phyloP scores from a whole-genome alignment of 169 alveolate genomes.

The Perkinsus olseni region DNA sequence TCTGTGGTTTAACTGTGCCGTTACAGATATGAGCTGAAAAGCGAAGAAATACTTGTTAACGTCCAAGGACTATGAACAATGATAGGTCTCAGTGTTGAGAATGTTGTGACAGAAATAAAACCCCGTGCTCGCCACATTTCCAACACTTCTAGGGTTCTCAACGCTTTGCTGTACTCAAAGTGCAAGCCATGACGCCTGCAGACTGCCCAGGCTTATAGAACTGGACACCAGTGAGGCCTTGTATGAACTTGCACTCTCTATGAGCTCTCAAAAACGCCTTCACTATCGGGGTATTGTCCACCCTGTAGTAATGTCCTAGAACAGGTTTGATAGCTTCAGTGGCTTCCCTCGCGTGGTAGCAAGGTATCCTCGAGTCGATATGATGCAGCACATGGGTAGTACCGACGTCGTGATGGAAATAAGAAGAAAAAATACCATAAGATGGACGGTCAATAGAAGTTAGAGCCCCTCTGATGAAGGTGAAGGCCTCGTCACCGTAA shows the following conservation, averaged over 20 bases:
- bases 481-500: conserved; percentile 40
- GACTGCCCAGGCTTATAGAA: not conserved
- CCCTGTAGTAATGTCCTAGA: conserved; percentile 25
- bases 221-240: not conserved
- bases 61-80: too few relatives aligned
- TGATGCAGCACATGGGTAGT: conserved; percentile 56
- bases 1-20: too few relatives aligned
- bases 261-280: conserved; percentile 5
- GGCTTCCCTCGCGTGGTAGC: conserved; percentile 44
- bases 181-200: too few relatives aligned
- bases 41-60: too few relatives aligned
- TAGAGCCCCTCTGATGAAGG: conserved; percentile 50
- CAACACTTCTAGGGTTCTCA: too few relatives aligned
- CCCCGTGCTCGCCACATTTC: too few relatives aligned
- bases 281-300: conserved; percentile 30
- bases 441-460: conserved; percentile 47
- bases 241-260: not conserved
- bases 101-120: too few relatives aligned
- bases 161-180: too few relatives aligned
- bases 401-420: conserved; percentile 42
- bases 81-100: too few relatives aligned
- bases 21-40: too few relatives aligned
- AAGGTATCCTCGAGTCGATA: conserved; percentile 30
- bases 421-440: conserved; percentile 26
- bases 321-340: conserved; percentile 35